Evolutionary conservation across 306 rosid species (phyloP).

Genomic region (Medicago ruthenica): DNA sequence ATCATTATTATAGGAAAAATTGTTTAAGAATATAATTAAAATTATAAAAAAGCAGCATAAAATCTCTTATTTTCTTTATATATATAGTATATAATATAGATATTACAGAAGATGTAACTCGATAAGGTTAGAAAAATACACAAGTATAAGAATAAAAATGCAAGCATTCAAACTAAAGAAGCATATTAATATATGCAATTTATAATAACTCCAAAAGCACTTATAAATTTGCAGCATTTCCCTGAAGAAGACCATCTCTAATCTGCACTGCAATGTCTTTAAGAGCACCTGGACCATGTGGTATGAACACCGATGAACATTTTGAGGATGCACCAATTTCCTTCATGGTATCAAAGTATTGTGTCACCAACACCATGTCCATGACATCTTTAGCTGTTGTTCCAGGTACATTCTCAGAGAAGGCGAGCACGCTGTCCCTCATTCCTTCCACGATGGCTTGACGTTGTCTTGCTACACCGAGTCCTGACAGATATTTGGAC

Average conservation of each 20-base stretch:
- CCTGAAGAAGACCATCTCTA: slow-evolving; percentile 74
- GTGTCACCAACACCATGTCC: slow-evolving; percentile 84
- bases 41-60: too few relatives aligned
- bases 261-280: slow-evolving; percentile 67
- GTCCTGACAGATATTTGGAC: slow-evolving; percentile 73
- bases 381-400: slow-evolving; percentile 71
- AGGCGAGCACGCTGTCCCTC: slow-evolving; percentile 71
- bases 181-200: background rate
- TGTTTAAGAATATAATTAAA: too few relatives aligned
- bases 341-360: slow-evolving; percentile 80
- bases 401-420: slow-evolving; percentile 71
- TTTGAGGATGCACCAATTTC: slow-evolving; percentile 84
- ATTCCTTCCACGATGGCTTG: slow-evolving; percentile 82
- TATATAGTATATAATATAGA: too few relatives aligned
- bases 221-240: slow-evolving; percentile 42
- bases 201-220: background rate
- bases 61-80: too few relatives aligned
- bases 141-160: background rate
- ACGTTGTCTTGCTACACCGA: slow-evolving; percentile 77
- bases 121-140: too few relatives aligned
- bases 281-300: slow-evolving; percentile 87
- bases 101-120: too few relatives aligned
- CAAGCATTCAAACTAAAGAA: background rate
- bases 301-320: slow-evolving; percentile 70
- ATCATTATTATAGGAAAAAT: too few relatives aligned